Percentiles rank a stretch among this genome's conserved stretches.
Evolutionary conservation across 768 basidiomycete genomes (phyloP).

Genomic region (Sutorius australiensis): DNA sequence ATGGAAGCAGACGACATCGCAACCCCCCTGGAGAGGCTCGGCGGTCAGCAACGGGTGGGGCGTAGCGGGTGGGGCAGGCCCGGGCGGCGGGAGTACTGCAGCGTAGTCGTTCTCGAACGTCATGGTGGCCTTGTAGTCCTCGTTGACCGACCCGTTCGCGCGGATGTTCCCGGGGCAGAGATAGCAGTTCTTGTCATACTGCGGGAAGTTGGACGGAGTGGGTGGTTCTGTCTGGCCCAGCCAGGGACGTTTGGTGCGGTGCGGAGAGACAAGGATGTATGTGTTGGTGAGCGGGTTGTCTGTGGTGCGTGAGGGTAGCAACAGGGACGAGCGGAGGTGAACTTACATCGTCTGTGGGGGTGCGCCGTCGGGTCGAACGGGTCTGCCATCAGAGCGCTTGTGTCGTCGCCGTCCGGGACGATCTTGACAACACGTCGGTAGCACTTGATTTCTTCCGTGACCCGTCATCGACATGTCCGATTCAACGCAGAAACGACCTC

Average conservation of each 20-base stretch:
- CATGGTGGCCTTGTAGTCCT: slow-evolving; percentile 60
- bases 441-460: not conserved
- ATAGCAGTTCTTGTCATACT: slow-evolving; percentile 73
- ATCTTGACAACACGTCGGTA: not conserved
- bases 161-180: slow-evolving; percentile 85
- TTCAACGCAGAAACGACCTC: slow-evolving; percentile 46
- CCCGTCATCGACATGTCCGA: slow-evolving; percentile 23
- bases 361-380: slow-evolving; percentile 59
- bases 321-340: not conserved
- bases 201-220: slow-evolving; percentile 47
- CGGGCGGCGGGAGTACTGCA: slow-evolving; percentile 65
- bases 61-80: slow-evolving; percentile 47
- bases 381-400: slow-evolving; percentile 15
- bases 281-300: slow-evolving; percentile 79
- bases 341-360: slow-evolving; percentile 68
- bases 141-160: slow-evolving; percentile 67
- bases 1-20: slow-evolving; percentile 85
- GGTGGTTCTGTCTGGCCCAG: slow-evolving; percentile 77
- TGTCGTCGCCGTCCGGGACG: not conserved
- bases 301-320: slow-evolving; percentile 28
- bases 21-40: slow-evolving; percentile 74
- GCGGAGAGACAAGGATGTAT: slow-evolving; percentile 81
- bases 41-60: slow-evolving; percentile 59
- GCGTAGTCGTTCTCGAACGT: slow-evolving; percentile 83
- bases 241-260: slow-evolving; percentile 90